These are phyloP conservation scores for Plasmodium adleri DNA, from an alignment of 169 alveolate species.

Conservation along the genomic window DNA sequence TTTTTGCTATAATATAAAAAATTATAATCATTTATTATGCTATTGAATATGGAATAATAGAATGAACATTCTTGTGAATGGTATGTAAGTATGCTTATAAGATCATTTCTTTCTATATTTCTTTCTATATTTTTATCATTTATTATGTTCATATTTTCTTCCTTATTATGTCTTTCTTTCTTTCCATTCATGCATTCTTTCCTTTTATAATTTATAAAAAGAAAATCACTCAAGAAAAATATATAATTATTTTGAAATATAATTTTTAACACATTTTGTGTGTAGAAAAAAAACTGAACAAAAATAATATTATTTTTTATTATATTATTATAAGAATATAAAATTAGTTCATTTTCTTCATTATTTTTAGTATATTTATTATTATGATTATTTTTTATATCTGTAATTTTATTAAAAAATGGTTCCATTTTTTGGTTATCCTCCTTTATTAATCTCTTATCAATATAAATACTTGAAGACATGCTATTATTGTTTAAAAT, in stretches of 20 bases:
- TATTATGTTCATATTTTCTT: too few relatives aligned
- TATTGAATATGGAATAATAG: conserved; percentile 36
- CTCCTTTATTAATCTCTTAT: too few relatives aligned
- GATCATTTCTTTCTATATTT: too few relatives aligned
- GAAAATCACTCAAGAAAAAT: conserved; percentile 60
- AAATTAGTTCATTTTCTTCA: neutral
- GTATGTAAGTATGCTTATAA: neutral
- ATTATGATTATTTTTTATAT: too few relatives aligned
- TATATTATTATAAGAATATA: neutral
- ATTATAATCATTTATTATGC: conserved; percentile 22
- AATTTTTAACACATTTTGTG: conserved; percentile 26
- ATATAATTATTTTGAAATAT: conserved; percentile 58
- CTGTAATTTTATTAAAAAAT: neutral
- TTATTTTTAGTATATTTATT: neutral
- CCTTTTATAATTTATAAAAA: conserved; percentile 56
- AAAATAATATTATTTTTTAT: conserved; percentile 9
- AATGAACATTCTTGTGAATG: neutral
- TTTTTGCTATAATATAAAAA: conserved; percentile 12
- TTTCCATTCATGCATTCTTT: conserved; percentile 12
- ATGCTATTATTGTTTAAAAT: too few relatives aligned
- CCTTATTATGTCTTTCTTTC: neutral
- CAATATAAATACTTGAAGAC: too few relatives aligned
- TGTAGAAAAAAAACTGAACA: conserved; percentile 9
- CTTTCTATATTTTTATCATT: too few relatives aligned
- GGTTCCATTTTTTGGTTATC: neutral